Evolutionary conservation across 1,284 basidiomycete species (phyloP).

Genomic region (Nidula niveotomentosa): DNA sequence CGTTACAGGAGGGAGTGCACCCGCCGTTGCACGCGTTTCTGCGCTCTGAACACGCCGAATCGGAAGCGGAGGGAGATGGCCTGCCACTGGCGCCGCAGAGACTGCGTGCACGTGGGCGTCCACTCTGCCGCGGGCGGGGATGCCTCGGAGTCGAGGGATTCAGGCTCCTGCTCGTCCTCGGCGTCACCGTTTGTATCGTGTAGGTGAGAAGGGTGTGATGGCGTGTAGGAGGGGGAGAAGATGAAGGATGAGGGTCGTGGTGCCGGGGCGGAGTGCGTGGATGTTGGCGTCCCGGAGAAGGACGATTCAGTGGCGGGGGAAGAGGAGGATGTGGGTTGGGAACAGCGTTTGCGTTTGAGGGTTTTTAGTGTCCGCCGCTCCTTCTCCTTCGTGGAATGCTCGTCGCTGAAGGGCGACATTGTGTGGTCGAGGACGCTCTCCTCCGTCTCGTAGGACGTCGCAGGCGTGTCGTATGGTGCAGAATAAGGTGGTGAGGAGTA

Average conservation of each 20-base stretch:
- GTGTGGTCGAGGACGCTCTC: neutral
- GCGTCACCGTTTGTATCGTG: slow-evolving; percentile 31
- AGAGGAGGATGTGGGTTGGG: neutral
- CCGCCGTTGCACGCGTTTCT: slow-evolving; percentile 38
- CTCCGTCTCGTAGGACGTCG: slow-evolving; percentile 9
- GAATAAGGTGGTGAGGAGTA: neutral
- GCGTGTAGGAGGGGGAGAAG: neutral
- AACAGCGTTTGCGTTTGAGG: slow-evolving; percentile 1
- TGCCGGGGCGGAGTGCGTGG: neutral
- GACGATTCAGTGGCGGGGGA: neutral
- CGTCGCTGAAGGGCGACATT: neutral
- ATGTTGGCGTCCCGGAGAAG: neutral
- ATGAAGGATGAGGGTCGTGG: neutral
- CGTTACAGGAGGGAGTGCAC: slow-evolving; percentile 13
- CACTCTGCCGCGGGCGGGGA: slow-evolving; percentile 17
- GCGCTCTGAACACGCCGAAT: slow-evolving; percentile 58
- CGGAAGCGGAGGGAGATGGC: slow-evolving; percentile 50
- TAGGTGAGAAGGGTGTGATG: neutral
- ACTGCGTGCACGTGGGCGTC: slow-evolving; percentile 54
- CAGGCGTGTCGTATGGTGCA: slow-evolving; percentile 13
- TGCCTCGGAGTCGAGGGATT: slow-evolving; percentile 13
- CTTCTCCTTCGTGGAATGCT: neutral
- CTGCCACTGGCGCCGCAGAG: slow-evolving; percentile 57
- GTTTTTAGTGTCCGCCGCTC: neutral
- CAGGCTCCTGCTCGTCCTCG: slow-evolving; percentile 25